Evolutionary conservation across 495 filamentous ascomycete species (phyloP).

Genomic region (Neurospora intermedia): DNA sequence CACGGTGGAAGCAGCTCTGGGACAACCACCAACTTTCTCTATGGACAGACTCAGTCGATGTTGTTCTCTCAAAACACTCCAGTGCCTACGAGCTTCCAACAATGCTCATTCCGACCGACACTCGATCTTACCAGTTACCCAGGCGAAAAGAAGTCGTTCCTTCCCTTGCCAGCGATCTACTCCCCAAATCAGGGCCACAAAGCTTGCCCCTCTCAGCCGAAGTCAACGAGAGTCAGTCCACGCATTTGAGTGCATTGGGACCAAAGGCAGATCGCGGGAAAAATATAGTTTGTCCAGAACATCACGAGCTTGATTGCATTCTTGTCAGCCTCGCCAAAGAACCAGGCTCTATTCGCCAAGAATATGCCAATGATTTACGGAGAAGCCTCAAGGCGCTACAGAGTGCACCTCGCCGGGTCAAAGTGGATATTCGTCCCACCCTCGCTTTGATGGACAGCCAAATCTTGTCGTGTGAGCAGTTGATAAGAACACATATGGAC

Average conservation of each 20-base stretch:
- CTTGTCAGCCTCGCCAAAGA: neutral
- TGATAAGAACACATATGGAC: slow-evolving; percentile 16
- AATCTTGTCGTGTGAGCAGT: slow-evolving; percentile 3
- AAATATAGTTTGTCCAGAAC: neutral
- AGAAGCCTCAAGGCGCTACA: slow-evolving; percentile 13
- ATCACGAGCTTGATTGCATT: neutral
- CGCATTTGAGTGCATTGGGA: neutral
- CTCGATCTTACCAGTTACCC: neutral
- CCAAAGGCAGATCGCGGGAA: neutral
- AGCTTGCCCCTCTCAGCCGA: neutral
- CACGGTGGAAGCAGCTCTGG: neutral
- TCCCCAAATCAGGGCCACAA: neutral
- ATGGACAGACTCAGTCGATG: neutral
- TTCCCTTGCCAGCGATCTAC: neutral
- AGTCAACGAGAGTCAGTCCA: neutral
- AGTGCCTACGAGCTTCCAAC: neutral
- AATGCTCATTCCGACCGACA: neutral
- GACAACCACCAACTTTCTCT: neutral
- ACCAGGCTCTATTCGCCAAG: neutral
- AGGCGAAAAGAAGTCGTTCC: neutral
- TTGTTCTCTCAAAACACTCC: neutral
- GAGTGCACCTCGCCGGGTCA: slow-evolving; percentile 5
- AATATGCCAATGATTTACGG: slow-evolving; percentile 9
- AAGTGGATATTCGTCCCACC: neutral
- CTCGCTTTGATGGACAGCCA: neutral